These are phyloP conservation scores for Aspergillus avenaceus DNA, from an alignment of 495 filamentous ascomycete genomes.

Conservation along the genomic window DNA sequence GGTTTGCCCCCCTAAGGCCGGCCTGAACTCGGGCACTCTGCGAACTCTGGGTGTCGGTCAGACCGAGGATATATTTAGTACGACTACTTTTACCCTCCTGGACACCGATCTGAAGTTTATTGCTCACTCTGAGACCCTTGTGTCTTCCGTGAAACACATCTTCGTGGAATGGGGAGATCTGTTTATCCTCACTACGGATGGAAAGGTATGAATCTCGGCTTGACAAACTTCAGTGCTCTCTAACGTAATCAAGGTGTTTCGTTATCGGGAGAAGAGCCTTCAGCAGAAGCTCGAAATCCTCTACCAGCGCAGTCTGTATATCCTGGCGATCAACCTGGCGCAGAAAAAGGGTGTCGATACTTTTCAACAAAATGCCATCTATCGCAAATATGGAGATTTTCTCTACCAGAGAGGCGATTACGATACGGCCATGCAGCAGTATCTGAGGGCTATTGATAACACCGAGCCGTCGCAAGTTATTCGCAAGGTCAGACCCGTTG, in stretches of 20 bases:
- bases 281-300: slow-evolving; percentile 90
- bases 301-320: slow-evolving; percentile 89
- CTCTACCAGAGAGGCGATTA: slow-evolving; percentile 94
- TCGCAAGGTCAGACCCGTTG: slow-evolving; percentile 57
- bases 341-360: slow-evolving; percentile 78
- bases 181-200: slow-evolving; percentile 81
- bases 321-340: slow-evolving; percentile 86
- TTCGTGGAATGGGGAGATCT: slow-evolving; percentile 90
- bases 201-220: slow-evolving; percentile 58
- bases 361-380: slow-evolving; percentile 83
- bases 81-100: slow-evolving; percentile 79
- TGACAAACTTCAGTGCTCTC: not conserved
- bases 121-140: slow-evolving; percentile 79
- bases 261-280: slow-evolving; percentile 88
- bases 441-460: slow-evolving; percentile 91
- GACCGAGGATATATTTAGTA: slow-evolving; percentile 71
- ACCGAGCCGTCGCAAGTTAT: slow-evolving; percentile 94
- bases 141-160: slow-evolving; percentile 71
- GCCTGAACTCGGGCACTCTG: slow-evolving; percentile 47
- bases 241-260: slow-evolving; percentile 57
- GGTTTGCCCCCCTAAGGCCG: slow-evolving; percentile 76
- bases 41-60: slow-evolving; percentile 64
- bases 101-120: slow-evolving; percentile 89
- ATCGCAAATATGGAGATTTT: slow-evolving; percentile 89
- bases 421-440: slow-evolving; percentile 97